These are phyloP conservation scores for Corrigiola litoralis DNA, from an alignment of 179 eudicot species.

Conservation along the genomic window DNA sequence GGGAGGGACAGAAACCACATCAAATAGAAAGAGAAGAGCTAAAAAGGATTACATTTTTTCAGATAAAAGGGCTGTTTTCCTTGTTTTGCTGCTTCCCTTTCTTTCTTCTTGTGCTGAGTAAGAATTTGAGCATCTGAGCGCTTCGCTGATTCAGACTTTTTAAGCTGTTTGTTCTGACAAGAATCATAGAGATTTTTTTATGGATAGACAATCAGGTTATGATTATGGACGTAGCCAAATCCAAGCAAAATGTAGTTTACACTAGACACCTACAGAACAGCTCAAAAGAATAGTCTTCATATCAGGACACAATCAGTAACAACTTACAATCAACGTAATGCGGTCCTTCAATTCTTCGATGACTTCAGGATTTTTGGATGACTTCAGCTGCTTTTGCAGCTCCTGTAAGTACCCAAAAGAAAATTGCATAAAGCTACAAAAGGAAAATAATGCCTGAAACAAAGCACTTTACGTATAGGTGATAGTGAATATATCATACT, in stretches of 20 bases:
- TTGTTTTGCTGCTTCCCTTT: conserved; percentile 82
- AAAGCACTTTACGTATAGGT: not conserved
- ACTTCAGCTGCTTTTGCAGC: conserved; percentile 53
- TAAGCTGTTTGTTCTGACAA: conserved; percentile 56
- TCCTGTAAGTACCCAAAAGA: conserved; percentile 35
- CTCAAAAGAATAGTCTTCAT: not conserved
- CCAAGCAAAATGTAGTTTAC: not conserved
- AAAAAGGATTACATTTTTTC: conserved; percentile 58
- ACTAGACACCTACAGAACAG: not conserved
- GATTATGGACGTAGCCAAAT: not conserved
- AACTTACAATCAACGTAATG: conserved; percentile 64
- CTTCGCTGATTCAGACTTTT: conserved; percentile 57
- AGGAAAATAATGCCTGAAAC: not conserved
- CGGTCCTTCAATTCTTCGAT: conserved; percentile 42
- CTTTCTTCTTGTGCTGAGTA: conserved; percentile 83
- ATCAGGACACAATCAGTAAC: not conserved
- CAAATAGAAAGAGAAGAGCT: conserved; percentile 4
- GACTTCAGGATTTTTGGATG: conserved; percentile 54
- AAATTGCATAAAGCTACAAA: not conserved
- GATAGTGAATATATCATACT: conserved; percentile 34
- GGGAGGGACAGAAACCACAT: too few species aligned
- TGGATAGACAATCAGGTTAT: not conserved
- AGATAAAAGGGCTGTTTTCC: conserved; percentile 86
- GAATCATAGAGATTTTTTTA: conserved; percentile 13
- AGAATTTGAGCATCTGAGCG: conserved; percentile 54